Conservation (phyloP, 305 asterid species). For the Solanum hybrid region DNA sequence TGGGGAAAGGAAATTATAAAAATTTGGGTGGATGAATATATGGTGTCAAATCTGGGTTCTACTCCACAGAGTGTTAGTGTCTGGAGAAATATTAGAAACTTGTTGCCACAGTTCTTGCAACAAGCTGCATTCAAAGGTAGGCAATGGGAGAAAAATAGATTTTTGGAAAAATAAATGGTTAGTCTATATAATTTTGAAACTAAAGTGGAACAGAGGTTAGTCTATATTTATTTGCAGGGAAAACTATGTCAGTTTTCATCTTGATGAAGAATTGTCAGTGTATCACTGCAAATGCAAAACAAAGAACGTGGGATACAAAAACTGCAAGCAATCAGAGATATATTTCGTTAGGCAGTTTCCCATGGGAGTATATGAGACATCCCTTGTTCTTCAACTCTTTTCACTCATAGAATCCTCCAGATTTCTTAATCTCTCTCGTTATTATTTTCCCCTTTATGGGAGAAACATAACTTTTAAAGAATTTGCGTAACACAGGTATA, state of each 20-base stretch:
- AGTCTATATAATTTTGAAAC: neutral
- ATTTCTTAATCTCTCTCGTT: neutral
- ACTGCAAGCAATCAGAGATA: neutral
- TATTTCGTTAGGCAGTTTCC: neutral
- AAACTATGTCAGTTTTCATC: neutral
- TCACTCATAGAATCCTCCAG: neutral
- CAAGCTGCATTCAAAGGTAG: neutral
- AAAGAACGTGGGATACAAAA: neutral
- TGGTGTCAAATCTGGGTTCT: neutral
- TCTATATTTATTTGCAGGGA: neutral
- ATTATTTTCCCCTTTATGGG: neutral
- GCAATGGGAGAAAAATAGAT: neutral
- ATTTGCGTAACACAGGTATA: neutral
- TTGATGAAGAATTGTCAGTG: neutral
- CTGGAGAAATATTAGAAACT: neutral
- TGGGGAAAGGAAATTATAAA: neutral
- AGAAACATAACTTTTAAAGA: neutral
- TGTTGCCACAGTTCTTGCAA: neutral
- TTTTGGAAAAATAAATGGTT: neutral
- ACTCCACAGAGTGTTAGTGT: neutral
- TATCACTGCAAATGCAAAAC: neutral
- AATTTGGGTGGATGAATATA: neutral
- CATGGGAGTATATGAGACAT: neutral
- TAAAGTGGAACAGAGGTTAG: neutral
- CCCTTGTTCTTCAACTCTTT: conserved; percentile 3